Evolutionary conservation across 1,284 basidiomycete genomes (phyloP).

Genomic region (Rhodotorula sp.): DNA sequence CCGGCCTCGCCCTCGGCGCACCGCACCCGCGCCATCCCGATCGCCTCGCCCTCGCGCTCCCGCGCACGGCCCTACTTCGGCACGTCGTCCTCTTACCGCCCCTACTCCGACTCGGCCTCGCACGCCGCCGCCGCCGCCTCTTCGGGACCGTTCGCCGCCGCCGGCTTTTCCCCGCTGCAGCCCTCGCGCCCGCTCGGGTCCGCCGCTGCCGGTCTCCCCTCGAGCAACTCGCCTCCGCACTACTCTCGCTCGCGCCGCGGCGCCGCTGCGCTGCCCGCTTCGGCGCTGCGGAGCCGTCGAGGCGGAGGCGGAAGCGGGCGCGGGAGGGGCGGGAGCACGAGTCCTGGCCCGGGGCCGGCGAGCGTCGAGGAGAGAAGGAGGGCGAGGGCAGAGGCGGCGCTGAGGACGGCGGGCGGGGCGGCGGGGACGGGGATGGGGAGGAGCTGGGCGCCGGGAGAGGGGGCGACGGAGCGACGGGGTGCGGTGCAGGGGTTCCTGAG

Average conservation of each 20-base stretch:
- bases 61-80: background rate
- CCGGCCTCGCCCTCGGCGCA: background rate
- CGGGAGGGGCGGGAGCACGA: slow-evolving; percentile 1
- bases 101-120: background rate
- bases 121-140: background rate
- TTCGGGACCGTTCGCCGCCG: background rate
- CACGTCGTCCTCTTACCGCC: too few relatives aligned
- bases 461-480: background rate
- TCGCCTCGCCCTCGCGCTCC: slow-evolving; percentile 4
- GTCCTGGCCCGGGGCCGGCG: slow-evolving; percentile 25
- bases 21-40: slow-evolving; percentile 26
- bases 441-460: too few relatives aligned
- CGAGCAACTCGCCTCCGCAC: slow-evolving; percentile 4
- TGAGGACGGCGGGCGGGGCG: background rate
- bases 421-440: background rate
- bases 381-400: slow-evolving; percentile 12
- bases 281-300: background rate
- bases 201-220: background rate
- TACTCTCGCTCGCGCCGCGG: slow-evolving; percentile 1
- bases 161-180: slow-evolving; percentile 19
- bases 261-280: background rate
- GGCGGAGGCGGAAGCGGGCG: background rate
- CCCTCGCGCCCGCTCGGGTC: slow-evolving; percentile 25
- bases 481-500: background rate
- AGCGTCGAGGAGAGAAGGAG: slow-evolving; percentile 32